These are phyloP conservation scores for Cercospora zeae-maydis DNA, from an alignment of 2,329 filamentous ascomycete species.

Conservation along the genomic window DNA sequence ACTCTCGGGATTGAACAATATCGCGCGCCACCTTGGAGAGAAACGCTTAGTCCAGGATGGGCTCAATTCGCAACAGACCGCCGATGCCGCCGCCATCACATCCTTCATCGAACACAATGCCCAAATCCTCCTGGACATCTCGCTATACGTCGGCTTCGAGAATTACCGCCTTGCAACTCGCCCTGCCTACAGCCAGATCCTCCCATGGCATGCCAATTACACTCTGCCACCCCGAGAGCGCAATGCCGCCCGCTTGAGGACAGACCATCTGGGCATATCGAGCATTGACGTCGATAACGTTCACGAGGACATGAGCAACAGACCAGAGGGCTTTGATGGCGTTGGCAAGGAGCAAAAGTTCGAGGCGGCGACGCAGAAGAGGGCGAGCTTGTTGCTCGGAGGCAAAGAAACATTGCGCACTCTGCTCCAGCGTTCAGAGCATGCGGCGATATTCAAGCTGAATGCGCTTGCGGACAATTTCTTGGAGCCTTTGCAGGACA, in stretches of 20 bases:
- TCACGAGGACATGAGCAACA: constrained; percentile 38
- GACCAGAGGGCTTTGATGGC: constrained; percentile 30
- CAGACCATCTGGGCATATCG: constrained; percentile 50
- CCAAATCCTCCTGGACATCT: constrained; percentile 77
- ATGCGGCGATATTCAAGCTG: constrained; percentile 70
- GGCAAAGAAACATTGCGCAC: constrained; percentile 56
- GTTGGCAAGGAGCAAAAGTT: constrained; percentile 31
- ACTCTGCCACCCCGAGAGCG: constrained; percentile 72
- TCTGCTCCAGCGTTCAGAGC: constrained; percentile 63
- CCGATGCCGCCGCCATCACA: constrained; percentile 41
- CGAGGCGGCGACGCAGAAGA: constrained; percentile 35
- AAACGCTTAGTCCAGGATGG: constrained; percentile 19
- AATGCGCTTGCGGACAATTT: constrained; percentile 68
- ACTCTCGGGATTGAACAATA: constrained; percentile 59
- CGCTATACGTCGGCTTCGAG: constrained; percentile 81
- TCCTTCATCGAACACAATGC: constrained; percentile 68
- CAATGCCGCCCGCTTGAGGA: constrained; percentile 64
- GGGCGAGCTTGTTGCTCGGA: constrained; percentile 51
- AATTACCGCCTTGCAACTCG: constrained; percentile 79
- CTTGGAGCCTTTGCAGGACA: constrained; percentile 65
- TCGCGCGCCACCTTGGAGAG: constrained; percentile 54
- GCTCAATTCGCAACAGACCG: constrained; percentile 22
- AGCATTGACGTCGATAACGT: constrained; percentile 46
- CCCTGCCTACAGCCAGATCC: constrained; percentile 72
- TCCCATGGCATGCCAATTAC: constrained; percentile 87